Base-by-base conservation (phyloP, 768 basidiomycete genomes). In the Tremella yokohamensis region DNA sequence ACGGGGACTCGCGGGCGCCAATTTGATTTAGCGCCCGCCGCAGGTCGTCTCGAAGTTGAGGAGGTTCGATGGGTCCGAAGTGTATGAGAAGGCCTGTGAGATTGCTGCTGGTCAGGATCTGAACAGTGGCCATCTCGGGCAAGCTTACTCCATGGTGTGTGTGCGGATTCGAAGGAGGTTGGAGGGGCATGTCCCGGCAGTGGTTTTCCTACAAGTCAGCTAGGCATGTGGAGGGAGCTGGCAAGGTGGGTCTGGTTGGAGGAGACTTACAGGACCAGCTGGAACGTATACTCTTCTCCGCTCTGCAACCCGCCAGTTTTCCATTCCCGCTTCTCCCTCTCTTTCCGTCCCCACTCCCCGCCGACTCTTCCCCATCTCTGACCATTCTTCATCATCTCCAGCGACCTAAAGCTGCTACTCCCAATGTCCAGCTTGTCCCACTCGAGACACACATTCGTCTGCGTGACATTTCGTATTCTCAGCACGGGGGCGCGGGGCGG, bases 401-500 rank as follows among this genome's bases (percentile, higher is more conserved):
- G 81, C 0, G 88, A 88, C 58, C 93, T 84, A 22, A 97, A 79
- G 69, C 87, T 88, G 12, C 92, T 85, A 0, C 85, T 88, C 0
- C 91, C 96, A 15, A 98, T 83, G 54, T 88, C 79, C 18, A 98
- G 78, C 37, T 83, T 75, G 2, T 90, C 88, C 96, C 96, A 99
- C 80, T 99, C 93, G 19, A 99, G 82, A 1, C 92, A 93, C 1
- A 93, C 90, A 8, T 88, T 92, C 1, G 96, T 99, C 81, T 99
- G 96, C 0, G 96, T 98, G 49, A 90, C 85, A 69, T 96, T 92
- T 44, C 93, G 85, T 18, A 98, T 83, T 85, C 91, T 81, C 16
- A 99, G 81, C 44, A 85, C 78, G 0, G 94, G 96, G 11, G 84
- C 72, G 45, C 83, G 79, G 0, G 96, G 96, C 13, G 83, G 79